Percentiles rank a stretch among this genome's conserved stretches.
phyloP scores from a whole-genome alignment of 805 yeast genomes.

The Barnettozyma sucrosica region DNA sequence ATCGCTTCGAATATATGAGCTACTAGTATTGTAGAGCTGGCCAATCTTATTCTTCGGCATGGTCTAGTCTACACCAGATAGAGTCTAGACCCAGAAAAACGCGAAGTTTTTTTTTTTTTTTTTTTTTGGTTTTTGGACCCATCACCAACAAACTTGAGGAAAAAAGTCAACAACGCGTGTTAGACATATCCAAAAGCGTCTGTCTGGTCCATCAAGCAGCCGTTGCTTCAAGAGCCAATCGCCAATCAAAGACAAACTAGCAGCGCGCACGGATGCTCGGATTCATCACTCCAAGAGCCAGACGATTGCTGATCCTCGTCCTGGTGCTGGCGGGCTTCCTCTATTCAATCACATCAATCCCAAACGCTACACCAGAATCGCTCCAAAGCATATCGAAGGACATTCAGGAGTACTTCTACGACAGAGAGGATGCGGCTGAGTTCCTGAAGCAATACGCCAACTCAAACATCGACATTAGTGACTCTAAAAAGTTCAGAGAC shows the following conservation, averaged over 20 bases:
- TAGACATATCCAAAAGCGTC: too few species aligned
- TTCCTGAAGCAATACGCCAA: slow-evolving; percentile 6
- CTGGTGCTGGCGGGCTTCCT: neutral
- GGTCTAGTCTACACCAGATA: too few species aligned
- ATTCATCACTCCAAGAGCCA: slow-evolving; percentile 3
- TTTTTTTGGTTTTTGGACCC: too few species aligned
- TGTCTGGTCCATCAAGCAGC: neutral
- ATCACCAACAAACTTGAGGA: too few species aligned
- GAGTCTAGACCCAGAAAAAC: too few species aligned
- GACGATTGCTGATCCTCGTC: slow-evolving; percentile 6
- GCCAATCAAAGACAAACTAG: neutral
- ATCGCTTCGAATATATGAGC: too few species aligned
- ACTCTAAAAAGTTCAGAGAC: slow-evolving; percentile 4
- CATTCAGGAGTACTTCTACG: slow-evolving; percentile 5
- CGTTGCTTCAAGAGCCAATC: neutral
- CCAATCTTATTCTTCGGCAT: too few species aligned
- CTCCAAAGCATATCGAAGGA: neutral
- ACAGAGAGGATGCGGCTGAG: neutral
- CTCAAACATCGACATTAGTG: slow-evolving; percentile 8
- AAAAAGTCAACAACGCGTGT: too few species aligned
- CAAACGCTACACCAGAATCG: neutral
- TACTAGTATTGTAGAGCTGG: too few species aligned
- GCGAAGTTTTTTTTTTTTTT: too few species aligned
- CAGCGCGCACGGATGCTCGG: slow-evolving; percentile 3
- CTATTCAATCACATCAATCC: slow-evolving; percentile 5